phyloP scores from a whole-genome alignment of 768 basidiomycete species.

The Suillus bovinus region DNA sequence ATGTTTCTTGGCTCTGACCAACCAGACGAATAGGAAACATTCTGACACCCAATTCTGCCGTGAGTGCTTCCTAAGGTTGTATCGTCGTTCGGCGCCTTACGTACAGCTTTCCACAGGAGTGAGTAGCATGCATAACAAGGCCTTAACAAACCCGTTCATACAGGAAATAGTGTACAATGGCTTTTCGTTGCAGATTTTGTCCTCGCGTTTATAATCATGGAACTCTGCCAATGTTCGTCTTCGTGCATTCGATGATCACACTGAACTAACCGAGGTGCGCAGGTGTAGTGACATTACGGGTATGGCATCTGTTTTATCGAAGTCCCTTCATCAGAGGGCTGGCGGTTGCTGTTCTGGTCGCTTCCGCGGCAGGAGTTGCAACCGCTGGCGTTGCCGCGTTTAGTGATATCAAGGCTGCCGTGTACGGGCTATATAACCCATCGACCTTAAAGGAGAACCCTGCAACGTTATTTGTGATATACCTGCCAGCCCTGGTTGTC shows the following conservation, averaged over 20 bases:
- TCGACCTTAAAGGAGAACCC: neutral
- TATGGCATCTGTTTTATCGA: slow-evolving; percentile 22
- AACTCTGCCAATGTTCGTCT: slow-evolving; percentile 20
- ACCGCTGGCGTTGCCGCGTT: neutral
- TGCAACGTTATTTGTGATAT: slow-evolving; percentile 11
- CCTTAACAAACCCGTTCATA: neutral
- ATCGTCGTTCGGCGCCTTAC: neutral
- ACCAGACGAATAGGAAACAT: neutral
- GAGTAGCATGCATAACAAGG: neutral
- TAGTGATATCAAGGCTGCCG: neutral
- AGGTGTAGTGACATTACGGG: slow-evolving; percentile 19
- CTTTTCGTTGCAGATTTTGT: neutral
- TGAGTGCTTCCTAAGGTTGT: neutral
- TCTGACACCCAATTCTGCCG: neutral
- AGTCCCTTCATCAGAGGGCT: slow-evolving; percentile 6
- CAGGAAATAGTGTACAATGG: neutral
- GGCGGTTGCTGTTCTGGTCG: neutral
- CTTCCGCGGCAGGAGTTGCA: neutral
- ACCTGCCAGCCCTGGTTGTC: slow-evolving; percentile 14
- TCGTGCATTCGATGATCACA: neutral
- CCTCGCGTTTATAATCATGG: neutral
- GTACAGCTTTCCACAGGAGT: neutral
- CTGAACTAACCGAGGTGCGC: neutral
- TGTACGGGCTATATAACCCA: neutral
- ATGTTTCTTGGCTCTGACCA: neutral